Evolutionary conservation across 352 stramenopile genomes (phyloP), one percentile per base, ranked within the genome.

Genomic region (Phytopythium montanum): DNA sequence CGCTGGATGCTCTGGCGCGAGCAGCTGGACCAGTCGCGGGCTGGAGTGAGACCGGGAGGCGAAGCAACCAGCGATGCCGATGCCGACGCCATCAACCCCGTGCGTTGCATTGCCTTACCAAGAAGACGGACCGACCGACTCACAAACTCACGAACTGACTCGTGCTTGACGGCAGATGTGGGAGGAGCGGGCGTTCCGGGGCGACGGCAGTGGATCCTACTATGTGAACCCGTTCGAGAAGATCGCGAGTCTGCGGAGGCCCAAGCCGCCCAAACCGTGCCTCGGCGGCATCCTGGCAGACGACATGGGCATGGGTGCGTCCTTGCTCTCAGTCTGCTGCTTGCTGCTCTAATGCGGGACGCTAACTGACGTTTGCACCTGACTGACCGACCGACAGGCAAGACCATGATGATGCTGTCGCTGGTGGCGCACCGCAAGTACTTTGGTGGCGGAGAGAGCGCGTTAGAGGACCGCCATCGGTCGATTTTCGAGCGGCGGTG

Each of bases 1-100:
- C 66, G 67, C 26, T 97, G 88, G 88, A 96, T 96, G 88, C 53
- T 94, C n/a, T 84, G 83, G 69, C 76, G 88, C 34, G 88, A 96
- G 52, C 80, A 74, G 10, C 79, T 73, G 31, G 31, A 69, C 51
- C 23, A 65, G 23, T 44, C 38, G 18, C 38, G 38, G 36, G 55
- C 52, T 46, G 63, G 69, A 21, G 46, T n/a, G n/a, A n/a, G n/a
- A n/a, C n/a, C 25, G 9, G 29, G 26, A 6, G 61, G 46, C 10
- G 41, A 42, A 29, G 60, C 31, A 38, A 55, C 49, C n/a, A 60
- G 42, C 54, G 60, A 72, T 14, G 60, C 73, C 54, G 60, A 72
- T 14, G 60, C 73, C 38, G 62, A 75, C 10, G 72, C 60, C n/a
- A 64, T 68, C 45, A 71, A 89, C 19, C 74, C 78, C 46, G 76